Percentiles rank a stretch among this genome's conserved stretches.
These are phyloP conservation scores for Allium sativum DNA, from an alignment of 106 monocot genomes.

Conservation along the genomic window DNA sequence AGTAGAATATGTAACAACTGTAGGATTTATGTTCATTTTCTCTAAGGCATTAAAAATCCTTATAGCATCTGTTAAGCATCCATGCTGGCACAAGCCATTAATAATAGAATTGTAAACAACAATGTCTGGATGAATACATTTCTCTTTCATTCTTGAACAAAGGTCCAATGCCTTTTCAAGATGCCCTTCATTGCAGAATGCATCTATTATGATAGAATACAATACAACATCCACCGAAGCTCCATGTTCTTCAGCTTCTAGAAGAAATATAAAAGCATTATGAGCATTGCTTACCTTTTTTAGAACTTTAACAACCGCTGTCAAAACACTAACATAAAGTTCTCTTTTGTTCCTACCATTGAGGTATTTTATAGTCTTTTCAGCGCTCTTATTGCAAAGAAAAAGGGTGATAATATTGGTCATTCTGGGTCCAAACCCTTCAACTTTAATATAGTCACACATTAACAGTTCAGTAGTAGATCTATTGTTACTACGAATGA, in stretches of 20 bases:
- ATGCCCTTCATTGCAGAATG: conserved; percentile 67
- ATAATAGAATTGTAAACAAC: conserved; percentile 72
- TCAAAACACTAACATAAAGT: conserved; percentile 29
- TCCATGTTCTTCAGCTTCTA: conserved; percentile 34
- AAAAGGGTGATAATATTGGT: conserved; percentile 33
- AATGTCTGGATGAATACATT: conserved; percentile 50
- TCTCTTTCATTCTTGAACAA: conserved; percentile 56
- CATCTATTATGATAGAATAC: conserved; percentile 62
- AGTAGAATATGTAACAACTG: conserved; percentile 52
- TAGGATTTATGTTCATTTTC: conserved; percentile 30
- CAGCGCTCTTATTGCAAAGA: conserved; percentile 38
- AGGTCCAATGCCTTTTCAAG: conserved; percentile 77
- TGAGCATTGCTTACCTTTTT: conserved; percentile 37
- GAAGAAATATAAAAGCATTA: conserved; percentile 54
- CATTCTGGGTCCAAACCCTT: conserved; percentile 34
- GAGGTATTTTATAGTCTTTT: conserved; percentile 24
- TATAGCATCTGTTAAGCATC: conserved; percentile 75
- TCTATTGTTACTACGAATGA: conserved; percentile 23
- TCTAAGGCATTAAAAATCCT: conserved; percentile 77
- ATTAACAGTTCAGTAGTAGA: conserved; percentile 23
- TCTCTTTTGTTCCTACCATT: conserved; percentile 14
- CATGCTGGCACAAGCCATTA: conserved; percentile 68
- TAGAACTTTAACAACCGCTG: conserved; percentile 27
- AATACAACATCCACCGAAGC: conserved; percentile 34
- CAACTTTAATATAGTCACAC: conserved; percentile 45